These are phyloP conservation scores for Thielaviopsis punctulata DNA, from an alignment of 2,329 filamentous ascomycete species.

Conservation along the genomic window DNA sequence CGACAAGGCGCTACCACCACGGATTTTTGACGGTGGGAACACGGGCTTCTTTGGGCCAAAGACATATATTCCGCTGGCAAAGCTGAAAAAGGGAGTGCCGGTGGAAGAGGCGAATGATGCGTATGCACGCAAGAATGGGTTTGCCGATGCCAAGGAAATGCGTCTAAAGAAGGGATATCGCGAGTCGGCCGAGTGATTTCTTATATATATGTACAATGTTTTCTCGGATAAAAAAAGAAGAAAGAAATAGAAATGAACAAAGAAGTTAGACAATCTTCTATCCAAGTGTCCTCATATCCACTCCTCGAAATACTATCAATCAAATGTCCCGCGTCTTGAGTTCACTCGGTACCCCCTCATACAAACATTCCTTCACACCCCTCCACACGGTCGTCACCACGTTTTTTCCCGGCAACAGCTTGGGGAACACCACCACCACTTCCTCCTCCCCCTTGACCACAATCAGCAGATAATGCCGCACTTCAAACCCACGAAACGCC, in stretches of 20 bases:
- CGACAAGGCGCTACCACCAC: constrained; percentile 2
- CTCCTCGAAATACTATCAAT: too few species aligned
- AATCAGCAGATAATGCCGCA: constrained; percentile 74
- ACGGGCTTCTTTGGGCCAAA: constrained; percentile 22
- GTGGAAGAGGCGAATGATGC: constrained; percentile 41
- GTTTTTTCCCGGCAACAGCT: constrained; percentile 51
- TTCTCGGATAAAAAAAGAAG: constrained; percentile 4
- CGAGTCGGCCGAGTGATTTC: constrained; percentile 14
- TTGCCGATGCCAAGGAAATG: constrained; percentile 33
- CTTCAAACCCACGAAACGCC: constrained; percentile 82
- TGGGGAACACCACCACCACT: constrained; percentile 87
- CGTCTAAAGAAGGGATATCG: constrained; percentile 19
- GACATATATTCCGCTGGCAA: constrained; percentile 37
- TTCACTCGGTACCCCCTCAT: constrained; percentile 25
- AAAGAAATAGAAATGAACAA: constrained; percentile 1
- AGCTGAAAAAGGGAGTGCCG: constrained; percentile 30
- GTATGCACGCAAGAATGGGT: constrained; percentile 45
- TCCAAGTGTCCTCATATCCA: too few species aligned
- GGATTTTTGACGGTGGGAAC: constrained; percentile 40
- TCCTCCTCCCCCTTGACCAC: constrained; percentile 79
- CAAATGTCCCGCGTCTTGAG: constrained; percentile 4
- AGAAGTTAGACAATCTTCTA: neutral
- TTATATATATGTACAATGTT: neutral
- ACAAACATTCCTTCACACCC: constrained; percentile 65
- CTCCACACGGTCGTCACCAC: constrained; percentile 85